Base-by-base conservation (phyloP, 2,329 filamentous ascomycete genomes). In the Stemphylium lycopersici region DNA sequence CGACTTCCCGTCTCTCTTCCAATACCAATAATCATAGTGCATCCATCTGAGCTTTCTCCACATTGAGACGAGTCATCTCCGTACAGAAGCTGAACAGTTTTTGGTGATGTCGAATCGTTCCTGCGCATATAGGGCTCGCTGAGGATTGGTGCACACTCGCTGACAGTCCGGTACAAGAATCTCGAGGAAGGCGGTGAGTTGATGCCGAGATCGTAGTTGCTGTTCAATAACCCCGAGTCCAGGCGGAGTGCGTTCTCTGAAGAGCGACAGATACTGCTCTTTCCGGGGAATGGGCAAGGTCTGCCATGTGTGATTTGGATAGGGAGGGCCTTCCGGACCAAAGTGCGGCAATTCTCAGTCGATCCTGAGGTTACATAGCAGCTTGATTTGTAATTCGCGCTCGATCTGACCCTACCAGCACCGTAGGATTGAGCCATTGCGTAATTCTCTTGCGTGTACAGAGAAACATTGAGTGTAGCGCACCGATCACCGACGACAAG, bases 151-250 rank as follows among this genome's bases (percentile, higher is more conserved):
- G 66, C 66, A 45, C 66, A 71, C 7, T 63, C 55, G 13, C 57
- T 55, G 3, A 65, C 57, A 10, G 52, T 49, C 7, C 67, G 56
- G 6, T 66, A 46, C 22, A 63, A 58, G 38, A 69, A 67, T 2
- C 61, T 59, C 4, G 61, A 31, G 5, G 56, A 44, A 1, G 66
- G 61, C 3, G 62, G 54, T 1, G 61, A 38, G 16, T 71, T 71
- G 42, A 68, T 62, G 6, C 67, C 68, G 1, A 71, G 55, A 39
- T 71, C 45, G 0, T 58, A 7, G 15, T 62, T 51, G 40, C 59
- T 67, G 44, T 69, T 53, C 3, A 70, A 37, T 15, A 52, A 55
- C 1, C 68, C 68, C 2, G 65, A 63, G 37, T 71, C 65, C 15
- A 71, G 29, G 5, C 58, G 41, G 2, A 69, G 32, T 13, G 66